Base-by-base conservation (phyloP, 306 rosid species). In the Fragaria iinumae region DNA sequence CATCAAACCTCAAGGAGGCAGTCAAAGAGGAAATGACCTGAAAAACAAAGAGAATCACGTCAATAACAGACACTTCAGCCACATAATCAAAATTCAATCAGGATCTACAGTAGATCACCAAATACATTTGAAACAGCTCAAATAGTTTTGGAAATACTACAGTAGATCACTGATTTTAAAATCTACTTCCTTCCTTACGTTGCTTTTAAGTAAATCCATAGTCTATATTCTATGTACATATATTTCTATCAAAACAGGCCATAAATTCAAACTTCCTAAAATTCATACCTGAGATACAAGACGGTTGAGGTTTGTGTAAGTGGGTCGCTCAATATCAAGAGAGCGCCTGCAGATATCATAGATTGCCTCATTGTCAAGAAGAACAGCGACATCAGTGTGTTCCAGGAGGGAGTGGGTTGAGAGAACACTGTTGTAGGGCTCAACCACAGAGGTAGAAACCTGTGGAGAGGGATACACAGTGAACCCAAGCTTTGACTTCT, bases 381-480 rank as follows among this genome's bases (percentile, higher is more conserved):
- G 96, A 1, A 93, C 96, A 36, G 98, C 86, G 38, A 93, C 98
- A 83, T 93, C 97, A 2, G 98, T 93, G 86, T 93, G 98, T 81
- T 91, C 97, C 69, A 91, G 78, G 56, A 93, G 97, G 49, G 98
- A 90, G 77, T 93, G 98, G n/a, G 98, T 93, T 21, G 97, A 91
- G 56, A 93, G 96, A 57, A 93, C 97, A 78, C 98, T 93, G 88
- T 93, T 93, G 89, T 93, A 93, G 18, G 97, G 98, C 85, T 93
- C 98, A 72, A 93, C 98, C 79, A 93, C 98, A 73, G 98, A 90
- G 74, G 98, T 93, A 23, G 98, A 93, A 8, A 93, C 97, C 80
- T 91, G 97, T 53, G 98, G 98, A 6, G 98, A 93, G 9, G 98
- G 98, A 71, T 93, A 93, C 9, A 93, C 93, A 0, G 98, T 93